Conservation (phyloP, 768 basidiomycete genomes). For the Agrocybe pediades region DNA sequence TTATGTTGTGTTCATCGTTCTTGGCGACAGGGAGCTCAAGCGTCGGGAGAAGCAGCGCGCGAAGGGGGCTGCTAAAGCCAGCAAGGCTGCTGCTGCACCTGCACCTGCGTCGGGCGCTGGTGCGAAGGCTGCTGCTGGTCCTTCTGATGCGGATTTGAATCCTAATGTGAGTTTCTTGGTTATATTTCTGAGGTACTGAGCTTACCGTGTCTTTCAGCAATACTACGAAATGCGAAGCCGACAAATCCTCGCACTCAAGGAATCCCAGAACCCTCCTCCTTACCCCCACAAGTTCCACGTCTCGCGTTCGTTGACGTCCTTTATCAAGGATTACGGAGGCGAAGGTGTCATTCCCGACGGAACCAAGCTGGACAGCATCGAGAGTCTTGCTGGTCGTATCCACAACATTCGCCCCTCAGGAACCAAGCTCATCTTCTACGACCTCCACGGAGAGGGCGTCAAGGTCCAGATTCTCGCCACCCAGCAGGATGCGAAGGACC, state of each 20-base stretch:
- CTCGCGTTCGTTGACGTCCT: slow-evolving; percentile 69
- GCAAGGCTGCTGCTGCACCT: slow-evolving; percentile 41
- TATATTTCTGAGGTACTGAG: background rate
- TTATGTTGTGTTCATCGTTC: slow-evolving; percentile 25
- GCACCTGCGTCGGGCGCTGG: slow-evolving; percentile 40
- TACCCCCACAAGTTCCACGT: slow-evolving; percentile 99
- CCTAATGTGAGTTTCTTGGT: slow-evolving; percentile 71
- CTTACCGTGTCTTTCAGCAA: slow-evolving; percentile 58
- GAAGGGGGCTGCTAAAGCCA: slow-evolving; percentile 79
- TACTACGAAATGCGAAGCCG: slow-evolving; percentile 94
- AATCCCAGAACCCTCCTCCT: slow-evolving; percentile 85
- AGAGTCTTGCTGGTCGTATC: slow-evolving; percentile 85
- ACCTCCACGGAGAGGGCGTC: slow-evolving; percentile 87
- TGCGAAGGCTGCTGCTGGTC: slow-evolving; percentile 42
- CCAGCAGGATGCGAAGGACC: slow-evolving; percentile 72
- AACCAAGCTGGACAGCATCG: slow-evolving; percentile 60
- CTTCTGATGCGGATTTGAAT: slow-evolving; percentile 82
- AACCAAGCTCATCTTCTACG: slow-evolving; percentile 90
- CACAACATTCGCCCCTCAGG: slow-evolving; percentile 86
- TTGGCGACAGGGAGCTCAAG: slow-evolving; percentile 80
- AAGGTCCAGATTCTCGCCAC: slow-evolving; percentile 97
- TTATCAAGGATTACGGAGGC: slow-evolving; percentile 70
- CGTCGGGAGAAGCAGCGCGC: slow-evolving; percentile 85
- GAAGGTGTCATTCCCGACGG: slow-evolving; percentile 74
- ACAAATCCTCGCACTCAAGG: slow-evolving; percentile 82